Conservation (phyloP, 352 stramenopile species). For the Globisporangium heterothallicum region DNA sequence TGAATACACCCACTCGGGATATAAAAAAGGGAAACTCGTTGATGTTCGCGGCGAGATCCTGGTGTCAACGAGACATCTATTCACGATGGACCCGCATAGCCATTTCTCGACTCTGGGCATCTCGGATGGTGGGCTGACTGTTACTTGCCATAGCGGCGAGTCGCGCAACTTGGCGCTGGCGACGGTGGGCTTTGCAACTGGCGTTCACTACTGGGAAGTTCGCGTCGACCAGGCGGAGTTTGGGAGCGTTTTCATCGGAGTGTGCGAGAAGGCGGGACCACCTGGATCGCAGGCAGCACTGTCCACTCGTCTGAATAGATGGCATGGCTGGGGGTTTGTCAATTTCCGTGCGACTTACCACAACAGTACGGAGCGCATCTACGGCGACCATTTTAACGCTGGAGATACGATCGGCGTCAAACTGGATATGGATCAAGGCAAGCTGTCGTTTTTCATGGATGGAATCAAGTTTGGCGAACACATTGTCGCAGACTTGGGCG, state of each 20-base stretch:
- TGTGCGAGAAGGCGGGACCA: constrained; percentile 88
- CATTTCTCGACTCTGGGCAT: constrained; percentile 80
- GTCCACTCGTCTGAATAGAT: constrained; percentile 80
- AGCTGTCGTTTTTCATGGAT: constrained; percentile 98
- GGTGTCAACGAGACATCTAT: constrained; percentile 70
- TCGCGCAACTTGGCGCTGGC: constrained; percentile 80
- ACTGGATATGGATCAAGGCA: constrained; percentile 97
- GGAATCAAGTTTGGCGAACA: constrained; percentile 99
- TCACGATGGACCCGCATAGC: constrained; percentile 77
- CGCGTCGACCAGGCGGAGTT: constrained; percentile 96
- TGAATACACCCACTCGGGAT: constrained; percentile 49
- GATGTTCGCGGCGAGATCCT: constrained; percentile 60
- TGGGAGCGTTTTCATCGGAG: constrained; percentile 97
- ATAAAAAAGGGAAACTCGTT: constrained; percentile 55
- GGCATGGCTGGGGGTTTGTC: constrained; percentile 95
- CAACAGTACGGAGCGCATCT: constrained; percentile 89
- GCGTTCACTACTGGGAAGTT: constrained; percentile 98
- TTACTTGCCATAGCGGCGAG: constrained; percentile 82
- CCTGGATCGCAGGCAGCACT: constrained; percentile 72
- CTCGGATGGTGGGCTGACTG: constrained; percentile 66
- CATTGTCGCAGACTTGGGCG: constrained; percentile 96
- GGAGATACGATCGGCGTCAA: constrained; percentile 98
- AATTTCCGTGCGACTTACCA: constrained; percentile 96
- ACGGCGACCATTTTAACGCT: constrained; percentile 87
- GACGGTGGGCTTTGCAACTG: constrained; percentile 83